Evolutionary conservation across 345 rosid genomes (phyloP), one percentile per base, ranked within the genome.

Genomic region (Euphorbia peplus): DNA sequence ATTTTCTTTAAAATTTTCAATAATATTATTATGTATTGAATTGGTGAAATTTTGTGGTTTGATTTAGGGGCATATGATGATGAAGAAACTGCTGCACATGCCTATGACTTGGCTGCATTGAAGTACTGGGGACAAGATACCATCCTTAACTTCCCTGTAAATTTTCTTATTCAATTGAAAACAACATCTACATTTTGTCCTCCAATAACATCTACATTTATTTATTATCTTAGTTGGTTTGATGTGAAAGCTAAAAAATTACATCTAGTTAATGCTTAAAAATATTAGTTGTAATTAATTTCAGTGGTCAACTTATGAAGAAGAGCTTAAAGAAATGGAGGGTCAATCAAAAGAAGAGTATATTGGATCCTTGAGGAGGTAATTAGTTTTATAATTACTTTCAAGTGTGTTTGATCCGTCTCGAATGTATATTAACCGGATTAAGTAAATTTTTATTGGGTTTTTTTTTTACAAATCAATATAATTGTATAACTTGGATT

Each of bases 91-190:
- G 99, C 95, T 0, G 99, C 97, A 73, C 99, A 82, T 81, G 93
- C 97, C 13, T 89, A 91, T 75, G 99, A 95, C 83, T 81, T 95
- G 78, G 97, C 99, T 8, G 99, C 99, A 76, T 75, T 95, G 70
- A 95, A 89, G 73, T 95, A 88, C 32, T 95, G 99, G 97, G 97
- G 97, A 60, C 89, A 54, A 12, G 90, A 89, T 15, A 88, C 97
- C 35, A 85, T 85, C 68, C 95, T 95, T 64, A 95, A 95, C 76
- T 90, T 89, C 69, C 90, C 97, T 22, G 99, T 95, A 83, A 52
- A 59, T 63, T 41, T 2, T 24, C 10, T 32, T 1, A 13, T 16
- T 18, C 21, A 14, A n/a, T n/a, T n/a, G n/a, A n/a, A n/a, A n/a
- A n/a, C n/a, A n/a, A n/a, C n/a, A n/a, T n/a, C n/a, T n/a, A n/a